Evolutionary conservation across 371 early-diverging fungal species (phyloP).

Genomic region (Parasitella parasitica): DNA sequence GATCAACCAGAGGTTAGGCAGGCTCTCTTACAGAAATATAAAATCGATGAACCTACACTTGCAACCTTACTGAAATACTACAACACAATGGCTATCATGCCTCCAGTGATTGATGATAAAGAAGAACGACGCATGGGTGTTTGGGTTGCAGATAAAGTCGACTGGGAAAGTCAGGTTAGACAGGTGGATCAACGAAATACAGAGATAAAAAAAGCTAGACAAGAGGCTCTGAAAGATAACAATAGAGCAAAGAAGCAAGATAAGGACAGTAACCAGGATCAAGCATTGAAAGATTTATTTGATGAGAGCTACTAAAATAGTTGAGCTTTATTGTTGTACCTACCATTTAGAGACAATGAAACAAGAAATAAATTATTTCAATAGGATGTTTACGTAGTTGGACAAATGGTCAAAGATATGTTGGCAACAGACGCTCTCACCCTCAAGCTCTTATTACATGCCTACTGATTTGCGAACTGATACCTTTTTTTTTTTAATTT

Average conservation of each 20-base stretch:
- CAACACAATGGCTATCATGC: slow-evolving; percentile 44
- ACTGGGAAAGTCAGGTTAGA: slow-evolving; percentile 28
- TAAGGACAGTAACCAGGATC: slow-evolving; percentile 9
- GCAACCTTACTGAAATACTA: slow-evolving; percentile 32
- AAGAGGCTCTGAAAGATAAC: slow-evolving; percentile 27
- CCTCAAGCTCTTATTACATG: too few relatives aligned
- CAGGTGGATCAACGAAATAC: slow-evolving; percentile 18
- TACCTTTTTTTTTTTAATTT: too few relatives aligned
- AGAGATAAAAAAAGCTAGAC: slow-evolving; percentile 19
- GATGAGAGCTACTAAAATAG: slow-evolving; percentile 19
- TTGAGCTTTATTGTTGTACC: too few relatives aligned
- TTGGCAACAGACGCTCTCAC: too few relatives aligned
- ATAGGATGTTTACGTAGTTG: too few relatives aligned
- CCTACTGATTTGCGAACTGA: too few relatives aligned
- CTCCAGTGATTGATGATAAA: slow-evolving; percentile 31
- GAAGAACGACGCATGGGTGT: slow-evolving; percentile 33
- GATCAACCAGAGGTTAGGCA: slow-evolving; percentile 21
- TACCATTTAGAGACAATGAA: too few relatives aligned
- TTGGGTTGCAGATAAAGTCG: slow-evolving; percentile 38
- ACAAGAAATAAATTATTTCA: too few relatives aligned
- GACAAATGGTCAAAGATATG: too few relatives aligned
- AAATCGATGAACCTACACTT: slow-evolving; percentile 28
- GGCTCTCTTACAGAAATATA: slow-evolving; percentile 24
- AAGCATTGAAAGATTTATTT: slow-evolving; percentile 30
- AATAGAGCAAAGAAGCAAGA: background rate